Percentiles rank a stretch among this genome's conserved stretches.
Evolutionary conservation across 129 eudicot genomes (phyloP).

Genomic region (Sambucus nigra): DNA sequence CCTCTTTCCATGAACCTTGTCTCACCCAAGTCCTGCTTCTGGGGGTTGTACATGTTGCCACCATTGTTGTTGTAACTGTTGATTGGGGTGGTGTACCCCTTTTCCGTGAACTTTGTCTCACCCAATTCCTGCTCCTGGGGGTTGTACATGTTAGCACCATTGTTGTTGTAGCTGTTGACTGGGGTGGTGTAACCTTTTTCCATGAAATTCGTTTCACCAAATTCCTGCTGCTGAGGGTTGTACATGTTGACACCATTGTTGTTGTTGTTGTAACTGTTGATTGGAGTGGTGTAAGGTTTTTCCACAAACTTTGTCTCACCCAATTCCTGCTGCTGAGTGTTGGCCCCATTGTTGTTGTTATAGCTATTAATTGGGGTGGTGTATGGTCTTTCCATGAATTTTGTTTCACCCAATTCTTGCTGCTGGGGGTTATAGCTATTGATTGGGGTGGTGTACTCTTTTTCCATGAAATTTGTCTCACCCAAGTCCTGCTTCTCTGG

Average conservation of each 20-base stretch:
- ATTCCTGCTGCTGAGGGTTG: conserved; percentile 19
- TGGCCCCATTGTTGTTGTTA: conserved; percentile 28
- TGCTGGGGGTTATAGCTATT: conserved; percentile 21
- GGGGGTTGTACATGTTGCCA: conserved; percentile 21
- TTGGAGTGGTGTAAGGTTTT: conserved; percentile 14
- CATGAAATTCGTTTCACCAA: conserved; percentile 1
- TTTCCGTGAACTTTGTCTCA: conserved; percentile 7
- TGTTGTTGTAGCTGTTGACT: conserved; percentile 12
- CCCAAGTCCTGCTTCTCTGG: conserved; percentile 12
- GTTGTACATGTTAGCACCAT: conserved; percentile 21
- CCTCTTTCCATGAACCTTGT: conserved; percentile 5
- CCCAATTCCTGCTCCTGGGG: conserved; percentile 11
- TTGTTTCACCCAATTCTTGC: conserved; percentile 9
- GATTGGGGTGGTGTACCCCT: conserved; percentile 9
- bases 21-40: conserved; percentile 21
- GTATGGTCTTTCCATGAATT: conserved; percentile 3
- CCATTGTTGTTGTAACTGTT: neutral
- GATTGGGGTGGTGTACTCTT: conserved; percentile 5
- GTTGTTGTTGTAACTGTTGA: conserved; percentile 20
- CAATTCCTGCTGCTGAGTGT: too few species aligned
- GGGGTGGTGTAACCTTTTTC: conserved; percentile 8
- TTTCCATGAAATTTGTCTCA: conserved; percentile 5
- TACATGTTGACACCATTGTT: conserved; percentile 14
- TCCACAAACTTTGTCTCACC: too few species aligned
- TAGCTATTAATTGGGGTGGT: conserved; percentile 6